phyloP scores from a whole-genome alignment of 805 yeast genomes.

The Cyberlindnera nakhonratchasimensis region DNA sequence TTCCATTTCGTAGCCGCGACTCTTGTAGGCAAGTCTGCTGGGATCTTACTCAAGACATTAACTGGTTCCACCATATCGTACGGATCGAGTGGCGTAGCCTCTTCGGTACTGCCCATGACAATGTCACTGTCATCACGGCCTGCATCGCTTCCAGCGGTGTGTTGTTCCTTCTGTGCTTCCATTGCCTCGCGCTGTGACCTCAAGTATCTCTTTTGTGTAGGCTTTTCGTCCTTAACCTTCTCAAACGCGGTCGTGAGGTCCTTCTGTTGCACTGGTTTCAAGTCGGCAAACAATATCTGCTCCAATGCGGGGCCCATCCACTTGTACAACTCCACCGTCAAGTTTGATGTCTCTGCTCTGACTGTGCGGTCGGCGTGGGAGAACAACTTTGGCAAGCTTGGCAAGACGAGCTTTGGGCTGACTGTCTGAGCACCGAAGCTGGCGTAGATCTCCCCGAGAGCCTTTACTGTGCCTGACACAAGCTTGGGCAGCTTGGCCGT shows the following conservation, averaged over 20 bases:
- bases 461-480: conserved; percentile 61
- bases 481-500: conserved; percentile 71
- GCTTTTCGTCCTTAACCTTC: conserved; percentile 39
- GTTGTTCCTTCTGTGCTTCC: conserved; percentile 23
- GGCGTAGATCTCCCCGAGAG: conserved; percentile 46
- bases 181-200: conserved; percentile 48
- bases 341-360: conserved; percentile 67
- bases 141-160: conserved; percentile 8
- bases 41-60: conserved; percentile 62
- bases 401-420: conserved; percentile 54
- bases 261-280: conserved; percentile 90
- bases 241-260: conserved; percentile 73
- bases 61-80: conserved; percentile 69
- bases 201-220: conserved; percentile 54
- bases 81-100: conserved; percentile 47
- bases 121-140: conserved; percentile 22
- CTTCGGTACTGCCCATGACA: conserved; percentile 29
- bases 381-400: conserved; percentile 62
- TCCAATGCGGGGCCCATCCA: conserved; percentile 67
- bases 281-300: conserved; percentile 55
- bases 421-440: conserved; percentile 62
- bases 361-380: conserved; percentile 86
- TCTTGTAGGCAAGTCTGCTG: conserved; percentile 53
- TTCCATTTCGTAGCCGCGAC: conserved; percentile 78
- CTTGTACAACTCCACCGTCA: conserved; percentile 65